Conservation (phyloP, 179 eudicot species). For the Silene noctiflora region DNA sequence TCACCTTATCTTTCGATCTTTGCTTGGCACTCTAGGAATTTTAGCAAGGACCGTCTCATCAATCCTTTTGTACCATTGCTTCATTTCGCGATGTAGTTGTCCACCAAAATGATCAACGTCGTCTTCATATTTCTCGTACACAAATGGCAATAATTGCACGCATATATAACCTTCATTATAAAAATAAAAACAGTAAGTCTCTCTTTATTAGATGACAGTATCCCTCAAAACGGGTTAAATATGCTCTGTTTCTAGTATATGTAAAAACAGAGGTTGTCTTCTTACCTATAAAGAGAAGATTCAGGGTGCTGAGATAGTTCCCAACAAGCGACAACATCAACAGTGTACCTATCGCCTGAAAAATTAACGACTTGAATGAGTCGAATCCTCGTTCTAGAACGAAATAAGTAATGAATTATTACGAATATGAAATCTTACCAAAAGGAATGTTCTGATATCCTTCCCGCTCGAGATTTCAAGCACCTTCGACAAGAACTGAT, state of each 20-base stretch:
- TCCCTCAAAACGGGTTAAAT: neutral
- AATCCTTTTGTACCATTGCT: constrained; percentile 35
- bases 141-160: constrained; percentile 44
- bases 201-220: neutral
- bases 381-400: neutral
- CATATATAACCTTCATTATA: constrained; percentile 33
- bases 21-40: constrained; percentile 46
- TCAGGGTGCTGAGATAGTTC: constrained; percentile 45
- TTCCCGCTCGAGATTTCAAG: constrained; percentile 46
- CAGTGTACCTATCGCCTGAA: constrained; percentile 42
- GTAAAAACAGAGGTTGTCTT: no score
- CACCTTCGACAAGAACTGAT: constrained; percentile 29
- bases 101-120: constrained; percentile 42
- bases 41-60: constrained; percentile 34
- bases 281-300: constrained; percentile 54
- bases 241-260: no score
- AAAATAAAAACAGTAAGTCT: neutral
- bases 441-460: constrained; percentile 38
- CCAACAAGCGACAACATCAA: constrained; percentile 45
- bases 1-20: neutral
- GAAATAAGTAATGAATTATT: neutral
- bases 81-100: constrained; percentile 18
- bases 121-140: constrained; percentile 48
- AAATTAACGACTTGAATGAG: neutral
- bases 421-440: no score